phyloP scores from a whole-genome alignment of 345 rosid species.

The Anastatica hierochuntica region DNA sequence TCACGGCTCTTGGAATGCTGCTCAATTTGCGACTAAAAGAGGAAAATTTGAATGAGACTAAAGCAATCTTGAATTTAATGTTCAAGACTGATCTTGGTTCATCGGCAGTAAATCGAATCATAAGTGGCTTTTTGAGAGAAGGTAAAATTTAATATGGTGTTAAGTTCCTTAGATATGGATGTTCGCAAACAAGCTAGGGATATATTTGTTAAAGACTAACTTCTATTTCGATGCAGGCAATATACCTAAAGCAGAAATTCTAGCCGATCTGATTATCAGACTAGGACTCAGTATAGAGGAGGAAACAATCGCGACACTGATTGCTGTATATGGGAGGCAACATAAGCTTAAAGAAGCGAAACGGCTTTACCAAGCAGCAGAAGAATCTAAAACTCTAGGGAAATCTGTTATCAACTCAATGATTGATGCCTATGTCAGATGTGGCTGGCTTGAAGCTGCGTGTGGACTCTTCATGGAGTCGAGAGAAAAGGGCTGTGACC shows the following conservation, averaged over 20 bases:
- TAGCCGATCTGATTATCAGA: constrained; percentile 32
- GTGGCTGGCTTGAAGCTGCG: constrained; percentile 51
- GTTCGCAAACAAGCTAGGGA: neutral
- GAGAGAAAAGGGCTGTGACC: constrained; percentile 30
- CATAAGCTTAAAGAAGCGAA: constrained; percentile 44
- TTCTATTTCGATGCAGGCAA: constrained; percentile 37
- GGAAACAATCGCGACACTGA: constrained; percentile 44
- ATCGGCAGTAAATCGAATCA: constrained; percentile 38
- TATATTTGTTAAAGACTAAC: constrained; percentile 6
- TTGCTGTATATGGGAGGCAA: constrained; percentile 44
- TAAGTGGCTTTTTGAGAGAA: constrained; percentile 41
- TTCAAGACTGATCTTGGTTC: constrained; percentile 41
- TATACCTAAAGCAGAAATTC: constrained; percentile 34
- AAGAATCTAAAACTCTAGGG: constrained; percentile 32
- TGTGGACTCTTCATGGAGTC: constrained; percentile 47
- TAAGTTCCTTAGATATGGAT: neutral
- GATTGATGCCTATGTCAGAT: constrained; percentile 56
- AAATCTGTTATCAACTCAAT: constrained; percentile 45
- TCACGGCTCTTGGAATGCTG: constrained; percentile 45
- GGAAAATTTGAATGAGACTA: constrained; percentile 22
- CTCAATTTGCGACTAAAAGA: constrained; percentile 39
- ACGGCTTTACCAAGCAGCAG: constrained; percentile 36
- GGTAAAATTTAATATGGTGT: constrained; percentile 24
- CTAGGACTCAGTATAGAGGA: constrained; percentile 41
- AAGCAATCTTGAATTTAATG: constrained; percentile 42